Conservation (phyloP, 2,329 filamentous ascomycete genomes). For the Coniochaeta sp. region DNA sequence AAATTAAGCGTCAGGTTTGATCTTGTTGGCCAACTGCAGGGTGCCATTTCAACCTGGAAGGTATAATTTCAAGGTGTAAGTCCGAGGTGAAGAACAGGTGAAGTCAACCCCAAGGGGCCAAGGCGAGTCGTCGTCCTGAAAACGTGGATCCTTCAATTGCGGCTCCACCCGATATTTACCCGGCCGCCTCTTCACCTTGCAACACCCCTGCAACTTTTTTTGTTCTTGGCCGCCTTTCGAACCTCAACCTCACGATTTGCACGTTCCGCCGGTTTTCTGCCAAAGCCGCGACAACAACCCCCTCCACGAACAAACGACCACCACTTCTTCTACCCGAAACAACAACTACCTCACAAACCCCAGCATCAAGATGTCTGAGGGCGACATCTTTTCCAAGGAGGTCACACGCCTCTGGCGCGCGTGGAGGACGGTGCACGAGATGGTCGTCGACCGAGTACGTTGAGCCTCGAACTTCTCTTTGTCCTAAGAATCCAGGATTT, state of each 20-base stretch:
- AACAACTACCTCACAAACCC: neutral
- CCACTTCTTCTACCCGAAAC: neutral
- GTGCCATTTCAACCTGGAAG: too few species aligned
- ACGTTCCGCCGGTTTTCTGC: neutral
- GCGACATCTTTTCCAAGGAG: slow-evolving; percentile 38
- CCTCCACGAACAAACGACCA: neutral
- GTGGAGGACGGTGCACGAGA: slow-evolving; percentile 89
- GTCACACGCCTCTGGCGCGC: slow-evolving; percentile 79
- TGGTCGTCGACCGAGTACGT: slow-evolving; percentile 83
- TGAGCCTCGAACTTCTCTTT: slow-evolving; percentile 10
- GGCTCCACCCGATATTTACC: neutral
- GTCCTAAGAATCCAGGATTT: slow-evolving; percentile 5
- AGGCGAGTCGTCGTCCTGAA: too few species aligned
- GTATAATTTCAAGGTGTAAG: too few species aligned
- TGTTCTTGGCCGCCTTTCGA: slow-evolving; percentile 3
- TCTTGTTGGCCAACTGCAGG: too few species aligned
- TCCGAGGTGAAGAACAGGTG: too few species aligned
- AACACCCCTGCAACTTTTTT: slow-evolving; percentile 5
- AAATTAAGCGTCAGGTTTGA: too few species aligned
- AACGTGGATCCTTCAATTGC: neutral
- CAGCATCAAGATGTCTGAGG: slow-evolving; percentile 29
- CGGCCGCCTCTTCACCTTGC: neutral
- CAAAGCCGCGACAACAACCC: neutral
- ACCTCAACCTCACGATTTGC: neutral
- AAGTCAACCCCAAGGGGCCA: too few species aligned